These are phyloP conservation scores for Metschnikowia lochheadii DNA, from an alignment of 805 yeast genomes.

Conservation along the genomic window DNA sequence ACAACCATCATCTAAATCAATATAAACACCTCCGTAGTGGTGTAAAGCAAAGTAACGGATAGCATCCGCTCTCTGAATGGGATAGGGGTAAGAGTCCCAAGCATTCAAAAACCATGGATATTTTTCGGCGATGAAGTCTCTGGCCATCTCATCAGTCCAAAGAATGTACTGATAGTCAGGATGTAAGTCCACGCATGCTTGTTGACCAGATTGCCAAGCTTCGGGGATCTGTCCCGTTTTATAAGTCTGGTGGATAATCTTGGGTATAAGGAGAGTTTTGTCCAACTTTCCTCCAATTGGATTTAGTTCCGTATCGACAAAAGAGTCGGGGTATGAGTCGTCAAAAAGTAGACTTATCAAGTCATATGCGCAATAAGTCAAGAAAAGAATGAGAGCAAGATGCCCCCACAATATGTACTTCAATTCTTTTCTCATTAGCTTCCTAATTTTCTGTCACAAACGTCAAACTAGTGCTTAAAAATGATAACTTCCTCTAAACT, in stretches of 20 bases:
- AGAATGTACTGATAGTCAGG: conserved; percentile 84
- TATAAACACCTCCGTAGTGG: conserved; percentile 86
- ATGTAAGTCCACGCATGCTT: conserved; percentile 70
- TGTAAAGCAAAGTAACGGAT: conserved; percentile 79
- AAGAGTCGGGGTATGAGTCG: conserved; percentile 61
- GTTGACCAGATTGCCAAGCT: conserved; percentile 74
- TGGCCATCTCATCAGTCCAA: conserved; percentile 86
- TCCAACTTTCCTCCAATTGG: conserved; percentile 43
- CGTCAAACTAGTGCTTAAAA: neutral
- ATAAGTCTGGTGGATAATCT: conserved; percentile 91
- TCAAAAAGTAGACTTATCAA: conserved; percentile 71
- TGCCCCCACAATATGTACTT: conserved; percentile 60
- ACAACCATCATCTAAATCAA: conserved; percentile 90
- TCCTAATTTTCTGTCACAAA: neutral
- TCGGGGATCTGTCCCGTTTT: conserved; percentile 76
- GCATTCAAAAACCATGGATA: conserved; percentile 84
- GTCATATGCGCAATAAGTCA: conserved; percentile 66
- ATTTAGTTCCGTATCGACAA: conserved; percentile 58
- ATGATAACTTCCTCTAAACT: neutral
- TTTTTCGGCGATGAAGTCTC: conserved; percentile 70
- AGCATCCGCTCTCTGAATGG: conserved; percentile 87
- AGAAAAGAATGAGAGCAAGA: conserved; percentile 45
- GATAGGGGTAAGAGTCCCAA: conserved; percentile 72
- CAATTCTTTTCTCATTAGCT: conserved; percentile 59
- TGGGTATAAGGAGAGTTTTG: conserved; percentile 66